Evolutionary conservation across 2,329 filamentous ascomycete genomes (phyloP).

Genomic region (Xylariaceae sp.): DNA sequence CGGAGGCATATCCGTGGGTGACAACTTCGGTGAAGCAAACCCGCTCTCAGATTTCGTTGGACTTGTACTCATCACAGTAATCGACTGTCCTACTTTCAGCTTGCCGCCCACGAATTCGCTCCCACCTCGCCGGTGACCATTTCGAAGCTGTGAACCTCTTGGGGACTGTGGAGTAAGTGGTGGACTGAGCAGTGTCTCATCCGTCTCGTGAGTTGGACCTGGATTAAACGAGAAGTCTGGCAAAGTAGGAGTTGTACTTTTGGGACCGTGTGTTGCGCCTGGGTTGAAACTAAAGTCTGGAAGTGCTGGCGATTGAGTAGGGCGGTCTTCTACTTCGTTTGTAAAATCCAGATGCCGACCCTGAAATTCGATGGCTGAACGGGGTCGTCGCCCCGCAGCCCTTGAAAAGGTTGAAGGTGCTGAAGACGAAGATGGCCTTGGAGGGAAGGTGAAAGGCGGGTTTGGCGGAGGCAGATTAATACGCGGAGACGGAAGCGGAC

Average conservation of each 20-base stretch:
- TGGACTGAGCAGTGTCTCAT: constrained; percentile 52
- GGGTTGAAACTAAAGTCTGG: constrained; percentile 41
- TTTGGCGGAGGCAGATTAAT: constrained; percentile 56
- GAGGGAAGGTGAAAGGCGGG: constrained; percentile 67
- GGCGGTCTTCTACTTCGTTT: constrained; percentile 15
- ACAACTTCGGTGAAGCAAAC: constrained; percentile 58
- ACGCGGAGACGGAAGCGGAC: constrained; percentile 40
- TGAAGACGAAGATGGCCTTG: constrained; percentile 49
- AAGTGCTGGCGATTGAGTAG: constrained; percentile 31
- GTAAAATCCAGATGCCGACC: constrained; percentile 21
- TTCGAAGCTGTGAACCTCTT: constrained; percentile 56
- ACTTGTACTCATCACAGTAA: constrained; percentile 67
- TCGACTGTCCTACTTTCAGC: constrained; percentile 58
- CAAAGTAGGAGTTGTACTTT: constrained; percentile 47
- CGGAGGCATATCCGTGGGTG: constrained; percentile 50
- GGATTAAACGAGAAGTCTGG: constrained; percentile 62
- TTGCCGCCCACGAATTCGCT: constrained; percentile 88
- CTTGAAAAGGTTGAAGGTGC: constrained; percentile 53
- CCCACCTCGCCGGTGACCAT: constrained; percentile 77
- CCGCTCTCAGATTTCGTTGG: constrained; percentile 67
- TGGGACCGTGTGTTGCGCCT: constrained; percentile 35
- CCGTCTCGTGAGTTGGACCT: constrained; percentile 36
- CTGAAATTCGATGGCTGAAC: constrained; percentile 52
- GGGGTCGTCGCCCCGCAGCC: constrained; percentile 52
- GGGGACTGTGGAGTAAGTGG: constrained; percentile 58